These are phyloP conservation scores for Olyra latifolia DNA, from an alignment of 176 grass and related monocot genomes.

Conservation along the genomic window DNA sequence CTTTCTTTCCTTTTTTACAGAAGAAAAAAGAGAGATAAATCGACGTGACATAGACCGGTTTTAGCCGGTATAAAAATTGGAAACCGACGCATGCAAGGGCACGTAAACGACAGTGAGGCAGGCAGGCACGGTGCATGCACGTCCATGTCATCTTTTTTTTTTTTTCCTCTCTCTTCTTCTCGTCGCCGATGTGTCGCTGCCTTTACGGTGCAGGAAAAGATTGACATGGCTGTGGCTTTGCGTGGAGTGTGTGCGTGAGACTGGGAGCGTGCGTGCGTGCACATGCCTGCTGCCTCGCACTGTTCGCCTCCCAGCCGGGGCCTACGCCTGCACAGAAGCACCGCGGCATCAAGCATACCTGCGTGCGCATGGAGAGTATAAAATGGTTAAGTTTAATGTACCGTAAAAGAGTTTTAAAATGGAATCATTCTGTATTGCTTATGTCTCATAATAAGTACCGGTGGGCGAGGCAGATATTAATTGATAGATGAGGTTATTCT, in stretches of 20 bases:
- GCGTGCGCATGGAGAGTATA: too few species aligned
- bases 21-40: background rate
- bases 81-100: background rate
- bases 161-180: too few species aligned
- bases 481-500: too few species aligned
- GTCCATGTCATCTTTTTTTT: background rate
- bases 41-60: background rate
- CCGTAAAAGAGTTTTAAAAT: too few species aligned
- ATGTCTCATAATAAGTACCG: too few species aligned
- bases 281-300: background rate
- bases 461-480: too few species aligned
- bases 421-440: too few species aligned
- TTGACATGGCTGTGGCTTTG: constrained; percentile 12
- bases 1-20: too few species aligned
- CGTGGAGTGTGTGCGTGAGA: background rate
- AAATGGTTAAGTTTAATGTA: too few species aligned
- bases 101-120: background rate
- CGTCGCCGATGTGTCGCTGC: background rate
- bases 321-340: background rate
- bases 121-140: background rate
- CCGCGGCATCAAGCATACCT: too few species aligned
- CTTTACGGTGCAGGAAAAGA: background rate
- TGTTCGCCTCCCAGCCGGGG: background rate
- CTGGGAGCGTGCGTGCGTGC: background rate
- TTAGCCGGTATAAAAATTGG: background rate